Conservation (phyloP, 176 grass and related monocot species). For the Metroxylon sagu region DNA sequence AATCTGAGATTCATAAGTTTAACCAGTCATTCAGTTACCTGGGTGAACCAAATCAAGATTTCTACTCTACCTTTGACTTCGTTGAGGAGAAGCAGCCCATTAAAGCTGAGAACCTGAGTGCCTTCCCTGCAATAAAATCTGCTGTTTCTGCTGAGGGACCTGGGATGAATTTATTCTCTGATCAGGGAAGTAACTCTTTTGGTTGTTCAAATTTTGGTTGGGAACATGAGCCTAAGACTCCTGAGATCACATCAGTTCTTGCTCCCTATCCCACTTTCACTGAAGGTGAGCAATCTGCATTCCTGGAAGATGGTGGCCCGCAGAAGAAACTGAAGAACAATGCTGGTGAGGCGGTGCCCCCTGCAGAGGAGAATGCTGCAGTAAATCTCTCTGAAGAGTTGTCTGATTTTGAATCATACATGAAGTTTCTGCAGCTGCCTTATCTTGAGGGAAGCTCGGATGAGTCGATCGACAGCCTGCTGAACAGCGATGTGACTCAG, state of each 20-base stretch:
- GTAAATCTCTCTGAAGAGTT: conserved; percentile 34
- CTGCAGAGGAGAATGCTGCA: conserved; percentile 21
- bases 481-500: conserved; percentile 33
- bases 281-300: background rate
- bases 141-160: background rate
- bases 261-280: background rate
- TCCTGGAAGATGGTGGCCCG: background rate
- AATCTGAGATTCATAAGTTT: conserved; percentile 23
- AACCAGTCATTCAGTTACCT: conserved; percentile 7
- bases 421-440: conserved; percentile 39
- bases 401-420: conserved; percentile 43
- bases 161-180: conserved; percentile 5
- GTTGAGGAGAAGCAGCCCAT: conserved; percentile 26
- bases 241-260: conserved; percentile 13
- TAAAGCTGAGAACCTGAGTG: conserved; percentile 11
- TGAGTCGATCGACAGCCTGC: conserved; percentile 47
- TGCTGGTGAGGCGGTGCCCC: conserved; percentile 4
- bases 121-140: background rate
- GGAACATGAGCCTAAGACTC: background rate
- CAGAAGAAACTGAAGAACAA: conserved; percentile 10
- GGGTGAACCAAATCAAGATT: conserved; percentile 20
- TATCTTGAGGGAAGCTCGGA: conserved; percentile 30
- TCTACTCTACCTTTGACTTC: conserved; percentile 27
- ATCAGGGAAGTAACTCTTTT: conserved; percentile 19
- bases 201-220: conserved; percentile 5